These are phyloP conservation scores for Pichia sp. DNA, from an alignment of 1,139 yeast species.

Conservation along the genomic window DNA sequence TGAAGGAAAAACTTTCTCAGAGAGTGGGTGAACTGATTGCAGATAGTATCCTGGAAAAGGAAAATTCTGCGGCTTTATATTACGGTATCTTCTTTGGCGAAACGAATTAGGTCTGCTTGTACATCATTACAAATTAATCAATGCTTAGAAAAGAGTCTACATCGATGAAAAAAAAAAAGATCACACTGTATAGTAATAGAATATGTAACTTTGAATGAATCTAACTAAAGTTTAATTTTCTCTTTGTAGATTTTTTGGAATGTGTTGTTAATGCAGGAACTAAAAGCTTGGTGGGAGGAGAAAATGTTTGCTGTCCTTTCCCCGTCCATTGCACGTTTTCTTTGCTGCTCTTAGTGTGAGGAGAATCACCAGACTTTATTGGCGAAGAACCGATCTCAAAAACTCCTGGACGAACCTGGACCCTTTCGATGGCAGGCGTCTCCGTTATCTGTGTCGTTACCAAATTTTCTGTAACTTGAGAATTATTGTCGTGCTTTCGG, in stretches of 20 bases:
- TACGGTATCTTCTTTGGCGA: conserved; percentile 82
- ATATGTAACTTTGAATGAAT: not conserved
- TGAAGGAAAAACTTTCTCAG: conserved; percentile 43
- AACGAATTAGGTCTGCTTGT: conserved; percentile 9
- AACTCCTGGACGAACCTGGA: conserved; percentile 17
- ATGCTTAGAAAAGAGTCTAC: conserved; percentile 11
- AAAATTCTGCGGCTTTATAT: conserved; percentile 53
- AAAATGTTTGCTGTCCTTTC: not conserved
- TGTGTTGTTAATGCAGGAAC: not conserved
- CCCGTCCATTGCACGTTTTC: not conserved
- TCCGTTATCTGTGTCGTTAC: conserved; percentile 9
- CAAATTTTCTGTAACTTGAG: not conserved
- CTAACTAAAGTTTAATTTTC: conserved; percentile 23
- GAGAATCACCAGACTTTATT: conserved; percentile 5
- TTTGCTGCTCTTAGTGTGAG: not conserved
- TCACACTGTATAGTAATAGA: not conserved
- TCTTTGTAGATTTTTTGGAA: conserved; percentile 14
- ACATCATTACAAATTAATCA: not conserved
- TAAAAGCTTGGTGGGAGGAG: conserved; percentile 4
- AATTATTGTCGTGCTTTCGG: not conserved
- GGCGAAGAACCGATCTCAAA: conserved; percentile 21
- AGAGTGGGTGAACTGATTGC: conserved; percentile 64
- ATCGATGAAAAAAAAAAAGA: not conserved
- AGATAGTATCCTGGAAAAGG: conserved; percentile 43
- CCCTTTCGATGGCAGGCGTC: conserved; percentile 15